Percentiles rank a stretch among this genome's conserved stretches.
Conservation (phyloP, 331 rosid species). For the Cydonia oblonga region DNA sequence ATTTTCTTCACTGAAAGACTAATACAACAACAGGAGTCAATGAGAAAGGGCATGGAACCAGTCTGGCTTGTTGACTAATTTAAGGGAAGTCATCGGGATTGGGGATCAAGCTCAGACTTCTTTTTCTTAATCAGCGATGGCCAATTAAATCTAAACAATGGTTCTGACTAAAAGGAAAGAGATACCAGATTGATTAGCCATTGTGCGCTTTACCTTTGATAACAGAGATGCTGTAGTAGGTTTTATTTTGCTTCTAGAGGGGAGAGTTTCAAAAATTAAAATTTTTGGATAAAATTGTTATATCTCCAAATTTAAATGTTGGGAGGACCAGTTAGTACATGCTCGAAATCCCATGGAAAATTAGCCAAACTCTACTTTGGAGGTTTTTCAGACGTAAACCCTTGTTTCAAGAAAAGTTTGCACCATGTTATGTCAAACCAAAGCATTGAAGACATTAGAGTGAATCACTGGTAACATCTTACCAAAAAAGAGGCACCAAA, state of each 20-base stretch:
- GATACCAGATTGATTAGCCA: not conserved
- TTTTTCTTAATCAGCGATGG: not conserved
- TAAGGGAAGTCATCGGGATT: not conserved
- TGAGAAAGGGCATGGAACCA: not conserved
- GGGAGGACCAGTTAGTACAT: not conserved
- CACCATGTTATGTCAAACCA: not conserved
- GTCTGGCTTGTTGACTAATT: not conserved
- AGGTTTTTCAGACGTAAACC: not conserved
- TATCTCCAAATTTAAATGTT: not conserved
- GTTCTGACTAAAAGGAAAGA: not conserved
- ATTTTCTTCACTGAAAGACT: not conserved
- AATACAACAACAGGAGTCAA: not conserved
- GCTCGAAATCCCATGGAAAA: not conserved
- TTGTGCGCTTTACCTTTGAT: not conserved
- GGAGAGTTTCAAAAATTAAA: not conserved
- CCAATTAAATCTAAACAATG: not conserved
- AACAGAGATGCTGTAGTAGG: not conserved
- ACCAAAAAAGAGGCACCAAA: constrained; percentile 88
- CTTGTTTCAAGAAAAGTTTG: not conserved
- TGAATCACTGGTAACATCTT: constrained; percentile 16
- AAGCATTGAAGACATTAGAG: not conserved
- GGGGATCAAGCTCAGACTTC: not conserved
- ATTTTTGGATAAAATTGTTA: not conserved
- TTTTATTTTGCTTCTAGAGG: not conserved
- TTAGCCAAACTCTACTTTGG: not conserved